Evolutionary conservation across 768 basidiomycete genomes (phyloP).

Genomic region (Mycena amicta): DNA sequence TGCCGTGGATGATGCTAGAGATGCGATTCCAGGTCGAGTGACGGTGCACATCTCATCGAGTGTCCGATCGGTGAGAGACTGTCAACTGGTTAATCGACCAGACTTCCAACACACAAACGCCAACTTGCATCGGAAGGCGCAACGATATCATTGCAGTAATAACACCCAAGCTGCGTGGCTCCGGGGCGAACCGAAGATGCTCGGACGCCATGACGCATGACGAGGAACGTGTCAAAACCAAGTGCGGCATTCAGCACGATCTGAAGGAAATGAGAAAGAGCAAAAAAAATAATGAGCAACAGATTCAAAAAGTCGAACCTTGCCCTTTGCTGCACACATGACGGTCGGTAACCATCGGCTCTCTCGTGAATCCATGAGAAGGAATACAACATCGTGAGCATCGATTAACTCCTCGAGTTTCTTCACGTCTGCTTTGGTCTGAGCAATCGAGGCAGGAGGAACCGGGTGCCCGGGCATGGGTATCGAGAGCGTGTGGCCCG

Average conservation of each 20-base stretch:
- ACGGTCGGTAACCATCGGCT: slow-evolving; percentile 96
- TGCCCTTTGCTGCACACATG: slow-evolving; percentile 79
- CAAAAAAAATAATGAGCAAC: not conserved
- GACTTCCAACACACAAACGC: slow-evolving; percentile 24
- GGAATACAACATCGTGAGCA: slow-evolving; percentile 86
- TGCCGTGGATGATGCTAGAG: slow-evolving; percentile 88
- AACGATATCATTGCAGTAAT: slow-evolving; percentile 98
- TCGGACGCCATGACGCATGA: slow-evolving; percentile 92
- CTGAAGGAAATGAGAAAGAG: too few relatives aligned
- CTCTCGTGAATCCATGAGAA: slow-evolving; percentile 98
- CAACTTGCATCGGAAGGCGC: slow-evolving; percentile 82
- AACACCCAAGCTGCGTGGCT: slow-evolving; percentile 73
- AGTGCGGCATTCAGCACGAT: slow-evolving; percentile 93
- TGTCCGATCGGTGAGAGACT: slow-evolving; percentile 79
- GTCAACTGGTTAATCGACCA: not conserved
- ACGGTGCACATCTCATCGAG: slow-evolving; percentile 99
- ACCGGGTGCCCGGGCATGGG: slow-evolving; percentile 99
- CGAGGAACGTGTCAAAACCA: slow-evolving; percentile 94
- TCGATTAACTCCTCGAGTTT: slow-evolving; percentile 79
- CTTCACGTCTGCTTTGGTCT: slow-evolving; percentile 67
- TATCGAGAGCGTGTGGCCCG: slow-evolving; percentile 76
- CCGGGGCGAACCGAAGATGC: slow-evolving; percentile 33
- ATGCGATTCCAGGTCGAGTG: slow-evolving; percentile 90
- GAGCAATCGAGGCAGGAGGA: slow-evolving; percentile 55
- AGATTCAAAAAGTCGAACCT: slow-evolving; percentile 46